These are phyloP conservation scores for Astragalus membranaceus DNA, from an alignment of 306 rosid genomes.

Conservation along the genomic window DNA sequence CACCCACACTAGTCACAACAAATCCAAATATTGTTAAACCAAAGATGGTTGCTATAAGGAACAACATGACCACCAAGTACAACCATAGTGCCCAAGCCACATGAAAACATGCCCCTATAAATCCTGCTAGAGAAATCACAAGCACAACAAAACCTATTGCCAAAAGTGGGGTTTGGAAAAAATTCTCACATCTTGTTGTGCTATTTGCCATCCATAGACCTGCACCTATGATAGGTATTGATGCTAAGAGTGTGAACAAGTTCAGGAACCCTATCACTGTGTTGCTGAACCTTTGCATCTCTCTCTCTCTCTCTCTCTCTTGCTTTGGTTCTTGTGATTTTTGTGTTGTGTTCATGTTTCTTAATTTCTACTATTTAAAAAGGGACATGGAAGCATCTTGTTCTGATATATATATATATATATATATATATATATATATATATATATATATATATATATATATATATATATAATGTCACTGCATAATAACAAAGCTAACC, in stretches of 20 bases:
- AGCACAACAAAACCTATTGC: slow-evolving; percentile 71
- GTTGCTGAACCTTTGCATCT: slow-evolving; percentile 79
- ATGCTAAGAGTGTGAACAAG: slow-evolving; percentile 66
- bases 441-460: too few species aligned
- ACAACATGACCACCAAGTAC: slow-evolving; percentile 67
- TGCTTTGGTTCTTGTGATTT: not conserved
- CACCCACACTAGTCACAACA: slow-evolving; percentile 55
- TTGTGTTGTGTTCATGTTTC: not conserved
- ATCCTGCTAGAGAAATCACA: slow-evolving; percentile 68
- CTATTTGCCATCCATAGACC: slow-evolving; percentile 86
- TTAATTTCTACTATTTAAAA: not conserved
- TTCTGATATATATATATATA: too few species aligned
- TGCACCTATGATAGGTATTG: slow-evolving; percentile 84
- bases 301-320: not conserved
- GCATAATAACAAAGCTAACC: too few species aligned
- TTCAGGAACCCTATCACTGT: slow-evolving; percentile 81
- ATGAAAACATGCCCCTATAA: slow-evolving; percentile 84
- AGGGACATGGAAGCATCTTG: too few species aligned
- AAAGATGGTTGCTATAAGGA: slow-evolving; percentile 48
- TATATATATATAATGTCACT: too few species aligned
- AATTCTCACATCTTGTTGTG: slow-evolving; percentile 66
- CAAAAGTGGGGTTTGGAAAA: slow-evolving; percentile 72
- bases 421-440: too few species aligned
- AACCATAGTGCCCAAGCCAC: slow-evolving; percentile 86
- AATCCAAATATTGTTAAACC: slow-evolving; percentile 69